Evolutionary conservation across 148 eudicot genomes (phyloP).

Genomic region (Rhododendron williamsianum): DNA sequence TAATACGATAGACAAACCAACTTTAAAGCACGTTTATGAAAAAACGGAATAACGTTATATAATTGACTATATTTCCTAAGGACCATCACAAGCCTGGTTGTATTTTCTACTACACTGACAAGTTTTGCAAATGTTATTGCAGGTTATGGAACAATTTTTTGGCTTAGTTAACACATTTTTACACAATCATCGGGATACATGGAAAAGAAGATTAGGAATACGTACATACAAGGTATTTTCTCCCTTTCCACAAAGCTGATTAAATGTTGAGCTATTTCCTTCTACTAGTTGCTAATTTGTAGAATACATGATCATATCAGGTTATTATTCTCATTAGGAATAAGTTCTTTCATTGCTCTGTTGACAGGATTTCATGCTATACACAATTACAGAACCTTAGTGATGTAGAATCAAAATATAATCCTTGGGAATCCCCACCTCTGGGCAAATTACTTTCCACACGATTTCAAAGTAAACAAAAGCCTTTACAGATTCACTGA

Average conservation of each 20-base stretch:
- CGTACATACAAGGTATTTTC: constrained; percentile 89
- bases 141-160: constrained; percentile 99
- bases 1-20: no score
- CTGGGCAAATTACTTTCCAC: not conserved
- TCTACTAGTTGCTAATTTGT: not conserved
- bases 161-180: constrained; percentile 89
- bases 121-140: constrained; percentile 15
- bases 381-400: not conserved
- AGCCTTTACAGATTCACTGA: not conserved
- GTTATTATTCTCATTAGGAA: not conserved
- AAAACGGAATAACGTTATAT: no score
- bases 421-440: not conserved
- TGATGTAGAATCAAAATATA: not conserved
- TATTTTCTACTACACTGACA: not conserved
- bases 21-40: no score
- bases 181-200: constrained; percentile 80
- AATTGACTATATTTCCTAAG: not conserved
- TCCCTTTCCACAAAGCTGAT: not conserved
- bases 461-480: not conserved
- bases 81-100: not conserved
- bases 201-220: constrained; percentile 82
- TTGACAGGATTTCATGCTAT: not conserved
- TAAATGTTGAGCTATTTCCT: not conserved
- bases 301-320: not conserved
- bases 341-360: not conserved